Evolutionary conservation across 768 basidiomycete genomes (phyloP).

Genomic region (Russula emetica): DNA sequence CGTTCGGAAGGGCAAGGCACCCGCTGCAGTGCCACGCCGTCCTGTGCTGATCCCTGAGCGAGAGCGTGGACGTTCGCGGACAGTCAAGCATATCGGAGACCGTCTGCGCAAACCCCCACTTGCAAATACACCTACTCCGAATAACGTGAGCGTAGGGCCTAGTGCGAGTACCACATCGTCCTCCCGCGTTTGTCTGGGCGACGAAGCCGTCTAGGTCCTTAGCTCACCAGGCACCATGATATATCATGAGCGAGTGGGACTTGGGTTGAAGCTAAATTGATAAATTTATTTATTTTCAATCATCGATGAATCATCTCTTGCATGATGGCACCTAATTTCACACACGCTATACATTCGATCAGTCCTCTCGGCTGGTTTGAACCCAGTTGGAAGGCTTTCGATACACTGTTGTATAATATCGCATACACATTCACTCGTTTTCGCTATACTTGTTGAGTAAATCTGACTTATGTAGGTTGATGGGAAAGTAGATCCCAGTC

Average conservation of each 20-base stretch:
- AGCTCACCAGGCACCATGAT: background rate
- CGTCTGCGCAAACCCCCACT: conserved; percentile 8
- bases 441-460: no score
- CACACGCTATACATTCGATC: background rate
- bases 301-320: background rate
- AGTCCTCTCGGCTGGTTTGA: background rate
- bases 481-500: no score
- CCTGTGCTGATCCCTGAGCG: conserved; percentile 10
- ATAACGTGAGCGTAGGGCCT: background rate
- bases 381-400: background rate
- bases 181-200: background rate
- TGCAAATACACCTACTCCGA: background rate
- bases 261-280: background rate
- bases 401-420: background rate
- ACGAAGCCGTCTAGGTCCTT: conserved; percentile 13
- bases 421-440: no score
- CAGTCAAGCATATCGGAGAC: conserved; percentile 27
- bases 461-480: no score
- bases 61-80: conserved; percentile 28
- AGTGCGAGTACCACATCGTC: background rate
- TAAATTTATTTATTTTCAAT: background rate
- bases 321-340: background rate
- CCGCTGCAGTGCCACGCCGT: background rate
- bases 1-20: conserved; percentile 24
- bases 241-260: background rate